These are phyloP conservation scores for Canna indica DNA, from an alignment of 176 grass and related monocot genomes.

Conservation along the genomic window DNA sequence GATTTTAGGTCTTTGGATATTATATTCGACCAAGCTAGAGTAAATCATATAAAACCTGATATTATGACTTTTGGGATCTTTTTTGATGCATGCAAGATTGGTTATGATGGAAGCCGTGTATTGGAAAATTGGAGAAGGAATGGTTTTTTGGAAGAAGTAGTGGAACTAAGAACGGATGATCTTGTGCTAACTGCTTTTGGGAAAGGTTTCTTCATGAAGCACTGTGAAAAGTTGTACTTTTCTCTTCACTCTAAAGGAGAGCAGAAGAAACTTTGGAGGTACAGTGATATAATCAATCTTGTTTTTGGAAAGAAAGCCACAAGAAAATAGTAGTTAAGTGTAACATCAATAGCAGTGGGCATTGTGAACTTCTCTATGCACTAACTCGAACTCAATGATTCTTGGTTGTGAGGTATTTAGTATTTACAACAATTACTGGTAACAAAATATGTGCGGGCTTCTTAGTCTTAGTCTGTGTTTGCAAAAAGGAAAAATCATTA, in stretches of 20 bases:
- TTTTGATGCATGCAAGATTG: conserved; percentile 27
- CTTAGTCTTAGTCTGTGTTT: too few species aligned
- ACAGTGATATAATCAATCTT: conserved; percentile 15
- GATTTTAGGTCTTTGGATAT: conserved; percentile 14
- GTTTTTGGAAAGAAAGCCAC: conserved; percentile 7
- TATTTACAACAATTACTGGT: too few species aligned
- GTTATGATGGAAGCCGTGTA: conserved; percentile 18
- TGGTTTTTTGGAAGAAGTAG: conserved; percentile 6
- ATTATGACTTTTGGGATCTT: conserved; percentile 20
- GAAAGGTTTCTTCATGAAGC: conserved; percentile 13
- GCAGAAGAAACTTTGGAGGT: conserved; percentile 13
- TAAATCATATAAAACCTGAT: conserved; percentile 22
- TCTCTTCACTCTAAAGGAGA: conserved; percentile 12
- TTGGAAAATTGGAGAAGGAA: conserved; percentile 21
- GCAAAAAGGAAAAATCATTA: too few species aligned
- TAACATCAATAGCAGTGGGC: too few species aligned
- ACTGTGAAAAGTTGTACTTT: conserved; percentile 9
- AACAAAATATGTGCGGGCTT: too few species aligned
- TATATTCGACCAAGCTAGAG: conserved; percentile 1
- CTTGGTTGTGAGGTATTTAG: too few species aligned
- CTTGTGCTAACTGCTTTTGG: conserved; percentile 14
- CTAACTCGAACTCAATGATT: too few species aligned
- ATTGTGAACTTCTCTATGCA: too few species aligned
- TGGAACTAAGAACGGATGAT: conserved; percentile 7
- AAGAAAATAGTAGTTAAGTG: neutral